Evolutionary conservation across 257 asterid species (phyloP).

Genomic region (Nicotiana noctiflora): DNA sequence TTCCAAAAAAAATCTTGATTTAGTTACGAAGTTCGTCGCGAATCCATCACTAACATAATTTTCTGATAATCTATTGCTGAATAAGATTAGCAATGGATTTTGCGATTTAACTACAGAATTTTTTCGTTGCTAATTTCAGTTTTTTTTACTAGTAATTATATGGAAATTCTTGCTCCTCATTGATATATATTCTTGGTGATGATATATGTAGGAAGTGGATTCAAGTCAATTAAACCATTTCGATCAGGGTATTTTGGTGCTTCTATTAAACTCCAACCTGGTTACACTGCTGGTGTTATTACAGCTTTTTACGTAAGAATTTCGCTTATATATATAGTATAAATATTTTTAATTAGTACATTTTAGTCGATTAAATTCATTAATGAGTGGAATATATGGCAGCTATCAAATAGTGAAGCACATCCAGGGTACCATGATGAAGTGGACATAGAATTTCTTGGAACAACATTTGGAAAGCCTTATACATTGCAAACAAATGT

Average conservation of each 20-base stretch:
- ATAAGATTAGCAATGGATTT: no score
- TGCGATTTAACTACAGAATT: no score
- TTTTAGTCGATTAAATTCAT: neutral
- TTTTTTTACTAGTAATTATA: no score
- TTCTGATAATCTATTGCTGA: no score
- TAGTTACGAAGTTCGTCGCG: no score
- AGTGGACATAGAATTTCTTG: slow-evolving; percentile 89
- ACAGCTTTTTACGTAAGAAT: slow-evolving; percentile 82
- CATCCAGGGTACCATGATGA: slow-evolving; percentile 95
- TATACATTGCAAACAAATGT: slow-evolving; percentile 88
- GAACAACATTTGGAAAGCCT: slow-evolving; percentile 91
- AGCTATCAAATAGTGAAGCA: slow-evolving; percentile 82
- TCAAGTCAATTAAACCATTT: slow-evolving; percentile 88
- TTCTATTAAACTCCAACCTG: slow-evolving; percentile 79
- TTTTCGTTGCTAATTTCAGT: no score
- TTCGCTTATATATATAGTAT: neutral
- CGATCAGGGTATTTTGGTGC: slow-evolving; percentile 94
- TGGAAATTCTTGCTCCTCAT: neutral
- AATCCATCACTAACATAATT: no score
- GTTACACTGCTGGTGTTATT: slow-evolving; percentile 96
- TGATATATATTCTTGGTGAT: neutral
- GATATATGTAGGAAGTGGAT: slow-evolving; percentile 72
- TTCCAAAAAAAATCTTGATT: no score
- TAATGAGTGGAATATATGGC: neutral
- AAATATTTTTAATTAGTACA: neutral